Percentiles rank a stretch among this genome's conserved stretches.
phyloP scores from a whole-genome alignment of 495 filamentous ascomycete genomes.

The Massariosphaeria phaeospora region DNA sequence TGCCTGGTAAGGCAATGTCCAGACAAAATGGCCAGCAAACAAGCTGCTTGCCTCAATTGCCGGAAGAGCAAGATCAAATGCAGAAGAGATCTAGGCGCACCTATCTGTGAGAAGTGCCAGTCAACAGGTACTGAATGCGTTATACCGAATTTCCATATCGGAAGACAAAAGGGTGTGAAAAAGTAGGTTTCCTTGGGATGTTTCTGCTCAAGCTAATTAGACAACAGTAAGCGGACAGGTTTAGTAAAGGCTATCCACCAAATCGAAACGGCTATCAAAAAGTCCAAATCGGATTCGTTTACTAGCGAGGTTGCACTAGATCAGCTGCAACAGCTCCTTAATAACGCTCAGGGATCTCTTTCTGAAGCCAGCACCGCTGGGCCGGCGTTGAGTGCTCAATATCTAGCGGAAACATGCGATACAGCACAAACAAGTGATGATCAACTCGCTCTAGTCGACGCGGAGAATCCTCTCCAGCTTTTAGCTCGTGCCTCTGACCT shows the following conservation, averaged over 20 bases:
- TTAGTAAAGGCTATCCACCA: slow-evolving; percentile 68
- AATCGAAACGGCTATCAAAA: slow-evolving; percentile 65
- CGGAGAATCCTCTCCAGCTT: slow-evolving; percentile 67
- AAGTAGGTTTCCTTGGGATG: slow-evolving; percentile 49
- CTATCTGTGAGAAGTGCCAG: slow-evolving; percentile 58
- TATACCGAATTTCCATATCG: slow-evolving; percentile 63
- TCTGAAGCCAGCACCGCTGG: background rate
- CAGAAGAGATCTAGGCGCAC: slow-evolving; percentile 46
- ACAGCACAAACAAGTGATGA: slow-evolving; percentile 21
- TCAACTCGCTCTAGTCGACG: slow-evolving; percentile 59
- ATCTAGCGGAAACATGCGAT: background rate
- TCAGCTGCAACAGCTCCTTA: slow-evolving; percentile 33
- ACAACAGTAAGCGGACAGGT: slow-evolving; percentile 61
- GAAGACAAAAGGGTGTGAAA: slow-evolving; percentile 68
- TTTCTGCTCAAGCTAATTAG: slow-evolving; percentile 1
- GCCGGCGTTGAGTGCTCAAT: background rate
- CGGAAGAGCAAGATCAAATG: slow-evolving; percentile 17
- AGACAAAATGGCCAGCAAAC: slow-evolving; percentile 12
- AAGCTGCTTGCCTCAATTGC: slow-evolving; percentile 11
- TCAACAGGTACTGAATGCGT: slow-evolving; percentile 56
- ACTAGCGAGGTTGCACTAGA: slow-evolving; percentile 38
- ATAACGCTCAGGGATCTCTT: background rate
- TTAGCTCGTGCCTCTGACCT: slow-evolving; percentile 67
- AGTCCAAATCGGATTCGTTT: slow-evolving; percentile 52
- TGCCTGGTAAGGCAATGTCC: no score